Conservation (phyloP, 768 basidiomycete genomes). For the Tulasnella sp. region DNA sequence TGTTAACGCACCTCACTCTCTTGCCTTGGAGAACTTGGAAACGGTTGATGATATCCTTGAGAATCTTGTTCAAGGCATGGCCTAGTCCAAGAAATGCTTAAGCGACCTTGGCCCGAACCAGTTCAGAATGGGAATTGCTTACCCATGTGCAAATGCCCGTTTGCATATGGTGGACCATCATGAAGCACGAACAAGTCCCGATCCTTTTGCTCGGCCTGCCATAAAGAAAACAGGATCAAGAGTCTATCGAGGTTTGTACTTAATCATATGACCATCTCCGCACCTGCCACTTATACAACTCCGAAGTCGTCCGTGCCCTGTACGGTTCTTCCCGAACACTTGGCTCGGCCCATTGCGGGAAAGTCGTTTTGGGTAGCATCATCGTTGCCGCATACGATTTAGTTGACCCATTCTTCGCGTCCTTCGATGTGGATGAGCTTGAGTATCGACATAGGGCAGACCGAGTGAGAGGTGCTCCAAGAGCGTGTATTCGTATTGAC, state of each 20-base stretch:
- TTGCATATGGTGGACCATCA: conserved; percentile 96
- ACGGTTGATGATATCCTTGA: conserved; percentile 93
- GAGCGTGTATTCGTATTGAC: neutral
- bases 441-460: neutral
- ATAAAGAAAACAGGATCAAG: neutral
- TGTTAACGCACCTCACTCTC: conserved; percentile 60
- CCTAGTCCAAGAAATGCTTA: conserved; percentile 35
- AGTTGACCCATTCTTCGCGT: neutral
- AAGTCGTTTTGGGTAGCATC: conserved; percentile 67
- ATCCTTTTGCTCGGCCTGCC: conserved; percentile 51
- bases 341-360: conserved; percentile 61
- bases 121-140: conserved; percentile 12
- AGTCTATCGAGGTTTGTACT: neutral
- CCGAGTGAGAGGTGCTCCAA: neutral
- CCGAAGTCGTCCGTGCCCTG: conserved; percentile 51
- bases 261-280: neutral
- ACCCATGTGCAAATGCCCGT: conserved; percentile 95
- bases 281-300: conserved; percentile 51
- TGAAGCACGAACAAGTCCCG: conserved; percentile 75
- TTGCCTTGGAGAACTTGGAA: conserved; percentile 69
- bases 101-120: neutral
- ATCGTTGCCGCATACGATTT: conserved; percentile 50
- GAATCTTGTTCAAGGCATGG: conserved; percentile 89
- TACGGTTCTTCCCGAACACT: conserved; percentile 48
- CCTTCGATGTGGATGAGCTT: neutral